Conservation (phyloP, 176 grass and related monocot species). For the Juncus inflexus region DNA sequence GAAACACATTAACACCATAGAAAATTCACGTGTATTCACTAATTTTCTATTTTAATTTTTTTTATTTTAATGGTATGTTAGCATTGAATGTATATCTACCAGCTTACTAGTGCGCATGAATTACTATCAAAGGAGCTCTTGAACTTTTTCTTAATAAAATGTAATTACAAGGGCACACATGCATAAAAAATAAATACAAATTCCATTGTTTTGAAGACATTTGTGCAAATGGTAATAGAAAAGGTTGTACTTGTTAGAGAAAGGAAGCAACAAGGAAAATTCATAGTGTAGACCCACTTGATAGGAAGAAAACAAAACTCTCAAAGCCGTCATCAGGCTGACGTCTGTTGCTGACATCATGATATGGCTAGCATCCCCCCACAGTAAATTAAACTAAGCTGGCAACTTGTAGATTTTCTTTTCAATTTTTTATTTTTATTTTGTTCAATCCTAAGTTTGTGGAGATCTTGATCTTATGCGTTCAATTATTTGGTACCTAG, state of each 20-base stretch:
- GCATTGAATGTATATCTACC: too few species aligned
- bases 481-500: neutral
- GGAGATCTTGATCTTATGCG: neutral
- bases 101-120: too few species aligned
- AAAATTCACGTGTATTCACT: too few species aligned
- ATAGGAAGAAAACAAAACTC: neutral
- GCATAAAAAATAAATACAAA: neutral
- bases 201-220: neutral
- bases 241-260: neutral
- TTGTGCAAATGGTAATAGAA: neutral
- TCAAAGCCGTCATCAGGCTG: conserved; percentile 4
- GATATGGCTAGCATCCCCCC: neutral
- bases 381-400: neutral
- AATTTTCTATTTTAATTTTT: too few species aligned
- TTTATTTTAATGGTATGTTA: too few species aligned
- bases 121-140: too few species aligned
- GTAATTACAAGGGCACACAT: conserved; percentile 1
- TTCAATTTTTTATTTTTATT: neutral
- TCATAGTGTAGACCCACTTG: neutral
- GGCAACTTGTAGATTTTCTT: neutral
- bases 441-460: neutral
- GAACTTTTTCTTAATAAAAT: neutral
- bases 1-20: too few species aligned
- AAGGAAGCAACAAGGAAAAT: conserved; percentile 28
- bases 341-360: conserved; percentile 15